These are phyloP conservation scores for Diplodia corticola DNA, from an alignment of 2,329 filamentous ascomycete genomes.

Conservation along the genomic window DNA sequence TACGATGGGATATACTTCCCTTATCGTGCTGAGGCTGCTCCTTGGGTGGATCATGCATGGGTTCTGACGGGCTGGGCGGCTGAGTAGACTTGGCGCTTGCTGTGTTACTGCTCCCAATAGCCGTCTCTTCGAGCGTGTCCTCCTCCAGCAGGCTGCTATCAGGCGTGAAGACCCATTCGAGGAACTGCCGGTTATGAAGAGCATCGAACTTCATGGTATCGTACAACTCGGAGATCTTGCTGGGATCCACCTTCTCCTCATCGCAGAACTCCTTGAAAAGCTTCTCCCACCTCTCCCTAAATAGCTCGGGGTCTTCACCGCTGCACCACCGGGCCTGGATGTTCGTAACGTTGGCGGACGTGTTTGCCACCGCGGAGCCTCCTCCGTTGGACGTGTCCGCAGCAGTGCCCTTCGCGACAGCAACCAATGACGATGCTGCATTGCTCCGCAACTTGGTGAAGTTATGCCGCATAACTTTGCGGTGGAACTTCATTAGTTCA, in stretches of 20 bases:
- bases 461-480: conserved; percentile 92
- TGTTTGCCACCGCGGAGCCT: conserved; percentile 37
- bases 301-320: conserved; percentile 90
- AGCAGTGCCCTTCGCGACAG: conserved; percentile 20
- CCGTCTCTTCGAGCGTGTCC: conserved; percentile 46
- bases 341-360: conserved; percentile 28
- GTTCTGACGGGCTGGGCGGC: conserved; percentile 36
- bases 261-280: conserved; percentile 96
- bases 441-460: conserved; percentile 75
- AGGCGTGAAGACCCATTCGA: conserved; percentile 97
- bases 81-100: conserved; percentile 29
- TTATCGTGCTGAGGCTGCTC: conserved; percentile 30
- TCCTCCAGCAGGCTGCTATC: conserved; percentile 76
- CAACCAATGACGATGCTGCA: conserved; percentile 63
- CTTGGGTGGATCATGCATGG: conserved; percentile 21
- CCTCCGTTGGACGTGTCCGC: conserved; percentile 22
- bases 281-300: conserved; percentile 98
- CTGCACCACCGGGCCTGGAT: conserved; percentile 96
- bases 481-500: conserved; percentile 96
- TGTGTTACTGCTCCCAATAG: conserved; percentile 38
- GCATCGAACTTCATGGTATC: conserved; percentile 99
- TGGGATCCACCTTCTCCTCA: conserved; percentile 95
- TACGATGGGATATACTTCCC: conserved; percentile 46
- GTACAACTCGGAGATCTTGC: conserved; percentile 97
- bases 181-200: conserved; percentile 90